Conservation (phyloP, 495 filamentous ascomycete species). For the Echria macrotheca region DNA sequence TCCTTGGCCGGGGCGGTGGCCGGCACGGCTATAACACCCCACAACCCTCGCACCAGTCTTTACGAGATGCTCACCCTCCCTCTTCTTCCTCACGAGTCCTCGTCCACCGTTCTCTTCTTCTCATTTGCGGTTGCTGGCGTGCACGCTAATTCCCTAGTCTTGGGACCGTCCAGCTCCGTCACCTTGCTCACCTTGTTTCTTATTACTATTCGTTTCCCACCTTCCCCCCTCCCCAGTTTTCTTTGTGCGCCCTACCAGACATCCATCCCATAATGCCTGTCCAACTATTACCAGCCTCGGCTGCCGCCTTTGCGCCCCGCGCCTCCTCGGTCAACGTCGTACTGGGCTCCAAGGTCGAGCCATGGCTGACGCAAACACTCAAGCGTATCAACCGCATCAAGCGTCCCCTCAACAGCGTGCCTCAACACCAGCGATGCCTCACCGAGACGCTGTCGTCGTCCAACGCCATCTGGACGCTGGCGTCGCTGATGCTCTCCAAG, state of each 20-base stretch:
- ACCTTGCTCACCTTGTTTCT: constrained; percentile 45
- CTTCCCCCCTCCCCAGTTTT: constrained; percentile 22
- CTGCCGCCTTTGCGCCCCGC: constrained; percentile 92
- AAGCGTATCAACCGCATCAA: constrained; percentile 98
- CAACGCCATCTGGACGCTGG: constrained; percentile 93
- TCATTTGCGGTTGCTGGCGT: constrained; percentile 48
- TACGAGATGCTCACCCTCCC: constrained; percentile 45
- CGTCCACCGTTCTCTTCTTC: constrained; percentile 46
- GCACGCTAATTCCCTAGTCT: constrained; percentile 54
- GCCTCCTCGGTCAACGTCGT: constrained; percentile 91
- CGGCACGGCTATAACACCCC: constrained; percentile 38
- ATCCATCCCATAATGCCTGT: constrained; percentile 71
- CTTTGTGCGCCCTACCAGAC: constrained; percentile 42
- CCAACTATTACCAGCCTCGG: constrained; percentile 87
- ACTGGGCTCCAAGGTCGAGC: constrained; percentile 87
- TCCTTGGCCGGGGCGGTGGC: constrained; percentile 14
- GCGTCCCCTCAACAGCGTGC: constrained; percentile 94
- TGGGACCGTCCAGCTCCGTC: constrained; percentile 51
- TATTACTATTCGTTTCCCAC: constrained; percentile 52
- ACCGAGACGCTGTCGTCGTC: constrained; percentile 90
- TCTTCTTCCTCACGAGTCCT: constrained; percentile 43
- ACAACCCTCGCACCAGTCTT: constrained; percentile 32
- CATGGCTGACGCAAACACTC: constrained; percentile 93
- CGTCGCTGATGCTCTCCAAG: constrained; percentile 89
- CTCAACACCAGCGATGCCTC: constrained; percentile 92